Percentiles rank a stretch among this genome's conserved stretches.
phyloP scores from a whole-genome alignment of 495 filamentous ascomycete species.

The Penicillium coprophilum region DNA sequence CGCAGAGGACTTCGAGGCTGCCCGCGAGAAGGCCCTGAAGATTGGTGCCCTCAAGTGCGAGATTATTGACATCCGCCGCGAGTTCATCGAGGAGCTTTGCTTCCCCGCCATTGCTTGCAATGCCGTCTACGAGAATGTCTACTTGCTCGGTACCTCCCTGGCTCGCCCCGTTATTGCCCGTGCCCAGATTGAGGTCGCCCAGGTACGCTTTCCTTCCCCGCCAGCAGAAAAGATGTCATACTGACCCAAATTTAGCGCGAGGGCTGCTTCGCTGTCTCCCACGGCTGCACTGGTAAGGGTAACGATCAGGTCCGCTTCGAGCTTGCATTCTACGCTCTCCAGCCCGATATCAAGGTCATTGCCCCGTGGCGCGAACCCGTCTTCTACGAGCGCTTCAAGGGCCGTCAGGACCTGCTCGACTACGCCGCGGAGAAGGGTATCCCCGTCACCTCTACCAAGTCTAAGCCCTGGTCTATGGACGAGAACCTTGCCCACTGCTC shows the following conservation, averaged over 20 bases:
- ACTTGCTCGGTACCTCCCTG: slow-evolving; percentile 76
- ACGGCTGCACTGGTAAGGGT: slow-evolving; percentile 85
- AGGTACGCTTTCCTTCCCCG: slow-evolving; percentile 14
- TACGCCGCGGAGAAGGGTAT: slow-evolving; percentile 78
- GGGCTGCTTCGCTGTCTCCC: slow-evolving; percentile 58
- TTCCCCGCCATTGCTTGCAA: slow-evolving; percentile 83
- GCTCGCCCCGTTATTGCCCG: slow-evolving; percentile 89
- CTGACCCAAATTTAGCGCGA: slow-evolving; percentile 26
- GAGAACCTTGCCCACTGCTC: slow-evolving; percentile 90
- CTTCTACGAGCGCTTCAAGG: slow-evolving; percentile 80
- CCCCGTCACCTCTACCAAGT: slow-evolving; percentile 84
- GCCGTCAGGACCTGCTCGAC: slow-evolving; percentile 84
- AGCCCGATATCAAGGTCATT: slow-evolving; percentile 80
- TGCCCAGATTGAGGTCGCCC: slow-evolving; percentile 71
- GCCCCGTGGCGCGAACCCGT: slow-evolving; percentile 84
- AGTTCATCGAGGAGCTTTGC: slow-evolving; percentile 85
- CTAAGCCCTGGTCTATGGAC: slow-evolving; percentile 78
- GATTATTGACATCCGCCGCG: slow-evolving; percentile 57
- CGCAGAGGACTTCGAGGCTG: slow-evolving; percentile 63
- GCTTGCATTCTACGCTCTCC: slow-evolving; percentile 70
- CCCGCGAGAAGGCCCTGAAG: slow-evolving; percentile 55
- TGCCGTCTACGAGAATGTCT: slow-evolving; percentile 81
- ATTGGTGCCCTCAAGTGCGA: slow-evolving; percentile 53
- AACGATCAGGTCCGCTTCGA: slow-evolving; percentile 89
- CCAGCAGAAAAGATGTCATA: neutral